These are phyloP conservation scores for Neurospora terricola DNA, from an alignment of 495 filamentous ascomycete species.

Conservation along the genomic window DNA sequence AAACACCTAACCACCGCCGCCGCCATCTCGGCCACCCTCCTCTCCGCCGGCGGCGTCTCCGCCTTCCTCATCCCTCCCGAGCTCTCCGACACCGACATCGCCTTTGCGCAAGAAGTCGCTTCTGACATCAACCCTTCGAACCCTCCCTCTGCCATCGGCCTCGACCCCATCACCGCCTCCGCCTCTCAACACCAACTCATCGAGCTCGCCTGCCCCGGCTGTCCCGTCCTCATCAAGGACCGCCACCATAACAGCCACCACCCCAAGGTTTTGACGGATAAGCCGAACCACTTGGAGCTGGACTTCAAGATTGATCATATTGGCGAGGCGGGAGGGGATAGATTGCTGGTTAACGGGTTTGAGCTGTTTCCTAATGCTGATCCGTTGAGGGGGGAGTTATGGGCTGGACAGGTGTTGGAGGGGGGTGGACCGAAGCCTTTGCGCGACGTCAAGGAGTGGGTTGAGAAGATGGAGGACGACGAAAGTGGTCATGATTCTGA, in stretches of 20 bases:
- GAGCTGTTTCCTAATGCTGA: conserved; percentile 33
- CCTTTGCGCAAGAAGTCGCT: not conserved
- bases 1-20: conserved; percentile 17
- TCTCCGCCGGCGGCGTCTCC: conserved; percentile 4
- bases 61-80: conserved; percentile 22
- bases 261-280: conserved; percentile 14
- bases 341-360: conserved; percentile 34
- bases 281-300: conserved; percentile 31
- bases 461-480: not conserved
- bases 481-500: not conserved
- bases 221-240: conserved; percentile 21
- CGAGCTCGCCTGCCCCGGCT: conserved; percentile 34
- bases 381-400: conserved; percentile 16
- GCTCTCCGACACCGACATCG: conserved; percentile 12
- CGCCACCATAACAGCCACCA: conserved; percentile 10
- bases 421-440: not conserved
- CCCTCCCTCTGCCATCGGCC: not conserved
- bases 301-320: conserved; percentile 27
- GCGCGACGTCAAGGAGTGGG: not conserved
- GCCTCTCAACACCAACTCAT: conserved; percentile 14
- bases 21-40: conserved; percentile 10
- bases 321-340: conserved; percentile 12
- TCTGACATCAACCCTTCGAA: not conserved
- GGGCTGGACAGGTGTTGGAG: conserved; percentile 21
- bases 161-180: not conserved